These are phyloP conservation scores for Trichoderma sp. DNA, from an alignment of 2,329 filamentous ascomycete species.

Conservation along the genomic window DNA sequence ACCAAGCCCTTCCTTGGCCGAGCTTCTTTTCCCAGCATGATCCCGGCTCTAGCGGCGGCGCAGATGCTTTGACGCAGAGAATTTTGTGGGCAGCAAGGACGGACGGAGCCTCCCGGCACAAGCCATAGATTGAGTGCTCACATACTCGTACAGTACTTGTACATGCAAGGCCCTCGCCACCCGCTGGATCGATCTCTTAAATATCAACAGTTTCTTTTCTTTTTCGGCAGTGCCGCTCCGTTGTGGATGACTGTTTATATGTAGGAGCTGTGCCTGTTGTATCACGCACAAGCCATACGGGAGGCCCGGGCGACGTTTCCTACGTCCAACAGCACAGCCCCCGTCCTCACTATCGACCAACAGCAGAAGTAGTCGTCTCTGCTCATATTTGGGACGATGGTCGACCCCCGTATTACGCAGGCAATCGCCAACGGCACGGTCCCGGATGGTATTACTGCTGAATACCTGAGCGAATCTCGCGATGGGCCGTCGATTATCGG, in stretches of 20 bases:
- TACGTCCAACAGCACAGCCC: neutral
- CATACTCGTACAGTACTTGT: neutral
- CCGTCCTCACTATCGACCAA: neutral
- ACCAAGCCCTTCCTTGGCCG: neutral
- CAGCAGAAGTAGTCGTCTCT: neutral
- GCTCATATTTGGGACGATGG: conserved; percentile 23
- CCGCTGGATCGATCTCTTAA: conserved; percentile 1
- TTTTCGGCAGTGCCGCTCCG: conserved; percentile 4
- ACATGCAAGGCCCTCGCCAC: neutral
- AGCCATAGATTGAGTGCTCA: neutral
- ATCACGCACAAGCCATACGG: neutral
- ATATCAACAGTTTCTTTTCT: neutral
- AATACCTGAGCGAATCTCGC: conserved; percentile 37
- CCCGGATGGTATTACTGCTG: conserved; percentile 34
- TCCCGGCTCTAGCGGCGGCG: neutral
- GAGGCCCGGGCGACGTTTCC: neutral
- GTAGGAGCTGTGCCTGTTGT: neutral
- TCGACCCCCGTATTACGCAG: conserved; percentile 28
- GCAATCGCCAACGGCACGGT: conserved; percentile 39
- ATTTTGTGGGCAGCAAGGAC: conserved; percentile 6
- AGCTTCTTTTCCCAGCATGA: neutral
- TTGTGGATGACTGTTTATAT: neutral
- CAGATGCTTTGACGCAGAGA: neutral
- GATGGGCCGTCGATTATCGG: conserved; percentile 40
- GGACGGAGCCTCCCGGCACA: conserved; percentile 2